phyloP scores from a whole-genome alignment of 73 alveolate species.

The Halteria grandinella region DNA sequence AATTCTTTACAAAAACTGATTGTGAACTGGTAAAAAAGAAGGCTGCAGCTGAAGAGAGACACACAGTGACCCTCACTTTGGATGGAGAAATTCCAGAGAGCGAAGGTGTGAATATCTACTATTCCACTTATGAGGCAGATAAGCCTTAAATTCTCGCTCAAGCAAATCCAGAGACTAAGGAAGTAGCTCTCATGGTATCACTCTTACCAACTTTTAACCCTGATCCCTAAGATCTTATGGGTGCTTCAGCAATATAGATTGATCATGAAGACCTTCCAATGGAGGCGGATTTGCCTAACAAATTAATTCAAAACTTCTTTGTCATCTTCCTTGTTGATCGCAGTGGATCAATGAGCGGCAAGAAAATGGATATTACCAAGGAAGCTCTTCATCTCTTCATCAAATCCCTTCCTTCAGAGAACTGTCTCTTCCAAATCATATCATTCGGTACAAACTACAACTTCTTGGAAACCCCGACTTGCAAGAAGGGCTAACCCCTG shows the following conservation, averaged over 20 bases:
- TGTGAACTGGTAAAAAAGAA: not conserved
- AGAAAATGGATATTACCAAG: conserved; percentile 45
- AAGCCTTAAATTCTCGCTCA: conserved; percentile 13
- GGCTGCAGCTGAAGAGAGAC: not conserved
- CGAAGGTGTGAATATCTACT: conserved; percentile 13
- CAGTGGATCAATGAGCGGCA: conserved; percentile 62
- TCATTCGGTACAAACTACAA: conserved; percentile 69
- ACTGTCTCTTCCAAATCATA: conserved; percentile 73
- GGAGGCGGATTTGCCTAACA: conserved; percentile 1
- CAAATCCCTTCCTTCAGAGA: conserved; percentile 54
- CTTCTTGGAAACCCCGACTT: conserved; percentile 1
- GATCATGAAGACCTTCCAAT: conserved; percentile 13
- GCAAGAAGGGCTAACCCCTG: not conserved
- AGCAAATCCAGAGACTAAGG: not conserved
- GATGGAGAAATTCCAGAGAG: not conserved
- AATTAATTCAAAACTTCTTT: not conserved
- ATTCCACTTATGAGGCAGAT: not conserved
- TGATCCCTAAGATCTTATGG: conserved; percentile 32
- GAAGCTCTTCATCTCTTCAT: conserved; percentile 64
- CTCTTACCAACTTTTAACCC: conserved; percentile 41
- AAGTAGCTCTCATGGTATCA: conserved; percentile 28
- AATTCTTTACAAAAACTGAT: not conserved
- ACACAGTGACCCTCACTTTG: not conserved
- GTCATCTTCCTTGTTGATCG: conserved; percentile 61
- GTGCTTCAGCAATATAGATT: not conserved